These are phyloP conservation scores for Stenocarpella maydis DNA, from an alignment of 2,329 filamentous ascomycete genomes.

Conservation along the genomic window DNA sequence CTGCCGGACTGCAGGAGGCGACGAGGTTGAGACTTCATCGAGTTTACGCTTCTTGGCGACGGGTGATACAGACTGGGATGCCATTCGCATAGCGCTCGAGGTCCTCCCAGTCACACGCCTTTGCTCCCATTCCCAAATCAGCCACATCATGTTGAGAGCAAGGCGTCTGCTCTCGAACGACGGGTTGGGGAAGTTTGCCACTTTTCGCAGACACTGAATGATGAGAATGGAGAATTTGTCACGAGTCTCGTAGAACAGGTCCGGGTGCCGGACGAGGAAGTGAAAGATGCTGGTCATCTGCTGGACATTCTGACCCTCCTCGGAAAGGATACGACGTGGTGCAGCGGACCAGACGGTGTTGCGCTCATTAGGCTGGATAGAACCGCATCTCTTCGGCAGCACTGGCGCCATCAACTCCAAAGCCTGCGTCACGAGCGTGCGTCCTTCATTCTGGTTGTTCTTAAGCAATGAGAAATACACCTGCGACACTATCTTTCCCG, in stretches of 20 bases:
- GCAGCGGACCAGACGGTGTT: constrained; percentile 89
- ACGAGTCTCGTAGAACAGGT: constrained; percentile 92
- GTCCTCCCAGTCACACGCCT: constrained; percentile 73
- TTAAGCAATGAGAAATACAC: constrained; percentile 92
- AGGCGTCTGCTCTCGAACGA: constrained; percentile 93
- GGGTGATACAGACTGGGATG: constrained; percentile 71
- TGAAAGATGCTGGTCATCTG: constrained; percentile 98
- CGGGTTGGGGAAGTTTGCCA: constrained; percentile 81
- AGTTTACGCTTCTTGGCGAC: constrained; percentile 78
- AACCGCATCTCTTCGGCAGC: constrained; percentile 81
- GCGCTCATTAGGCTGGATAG: constrained; percentile 68
- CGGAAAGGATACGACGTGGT: constrained; percentile 87
- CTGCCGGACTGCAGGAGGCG: constrained; percentile 60
- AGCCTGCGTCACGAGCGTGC: constrained; percentile 90
- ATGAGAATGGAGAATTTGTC: constrained; percentile 92
- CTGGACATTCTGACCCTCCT: constrained; percentile 93
- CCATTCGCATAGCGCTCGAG: constrained; percentile 47
- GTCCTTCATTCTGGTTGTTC: constrained; percentile 94
- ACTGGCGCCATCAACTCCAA: constrained; percentile 95
- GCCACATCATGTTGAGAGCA: constrained; percentile 86
- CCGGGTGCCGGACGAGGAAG: constrained; percentile 90
- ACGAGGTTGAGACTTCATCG: constrained; percentile 65
- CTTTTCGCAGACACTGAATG: constrained; percentile 87
- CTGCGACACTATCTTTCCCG: constrained; percentile 92
- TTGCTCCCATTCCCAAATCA: constrained; percentile 95